phyloP scores from a whole-genome alignment of 441 rosid genomes.

The Eutrema salsugineum region DNA sequence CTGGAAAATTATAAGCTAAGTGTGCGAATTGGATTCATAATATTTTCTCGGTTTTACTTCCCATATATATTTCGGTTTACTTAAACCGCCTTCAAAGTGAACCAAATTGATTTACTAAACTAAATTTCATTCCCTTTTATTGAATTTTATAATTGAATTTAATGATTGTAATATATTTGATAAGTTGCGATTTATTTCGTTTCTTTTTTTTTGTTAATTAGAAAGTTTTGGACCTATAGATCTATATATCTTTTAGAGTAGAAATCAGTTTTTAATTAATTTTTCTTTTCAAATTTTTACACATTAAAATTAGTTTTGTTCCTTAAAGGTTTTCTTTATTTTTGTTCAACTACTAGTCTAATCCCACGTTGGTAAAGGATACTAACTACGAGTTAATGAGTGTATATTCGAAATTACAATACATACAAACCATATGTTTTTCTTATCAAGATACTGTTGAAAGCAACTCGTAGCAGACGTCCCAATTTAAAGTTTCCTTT shows the following conservation, averaged over 20 bases:
- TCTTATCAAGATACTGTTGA: neutral
- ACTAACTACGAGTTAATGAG: neutral
- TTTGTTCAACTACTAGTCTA: no score
- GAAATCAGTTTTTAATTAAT: no score
- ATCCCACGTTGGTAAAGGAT: neutral
- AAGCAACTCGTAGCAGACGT: conserved; percentile 16
- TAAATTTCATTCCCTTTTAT: neutral
- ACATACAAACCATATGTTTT: neutral
- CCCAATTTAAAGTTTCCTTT: neutral
- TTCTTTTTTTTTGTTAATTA: no score
- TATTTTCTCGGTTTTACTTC: neutral
- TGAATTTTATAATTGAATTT: neutral
- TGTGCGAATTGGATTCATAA: neutral
- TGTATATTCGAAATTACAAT: neutral
- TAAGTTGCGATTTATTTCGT: neutral
- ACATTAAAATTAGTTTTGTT: no score
- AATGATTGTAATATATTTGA: neutral
- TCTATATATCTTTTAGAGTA: no score
- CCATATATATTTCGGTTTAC: neutral
- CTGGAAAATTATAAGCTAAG: neutral
- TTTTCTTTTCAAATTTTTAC: no score
- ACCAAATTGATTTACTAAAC: neutral
- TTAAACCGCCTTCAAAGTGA: neutral
- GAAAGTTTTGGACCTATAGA: no score
- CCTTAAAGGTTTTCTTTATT: no score